Evolutionary conservation across 306 rosid species (phyloP).

Genomic region (Hippophae gyantsensis): DNA sequence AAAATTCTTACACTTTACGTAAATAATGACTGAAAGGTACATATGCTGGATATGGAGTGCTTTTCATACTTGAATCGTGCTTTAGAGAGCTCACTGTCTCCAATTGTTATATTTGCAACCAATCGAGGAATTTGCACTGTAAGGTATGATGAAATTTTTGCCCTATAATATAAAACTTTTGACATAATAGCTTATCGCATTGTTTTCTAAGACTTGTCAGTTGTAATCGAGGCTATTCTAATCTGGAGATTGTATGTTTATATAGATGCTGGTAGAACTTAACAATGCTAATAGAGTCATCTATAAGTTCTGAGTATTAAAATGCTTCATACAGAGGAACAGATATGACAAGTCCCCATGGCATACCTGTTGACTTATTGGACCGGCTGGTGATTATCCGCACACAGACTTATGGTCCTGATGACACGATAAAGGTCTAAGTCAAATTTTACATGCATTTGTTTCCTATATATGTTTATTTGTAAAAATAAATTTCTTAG

Average conservation of each 20-base stretch:
- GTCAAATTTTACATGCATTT: background rate
- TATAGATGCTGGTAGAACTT: background rate
- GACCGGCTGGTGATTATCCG: slow-evolving; percentile 84
- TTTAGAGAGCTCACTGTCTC: slow-evolving; percentile 90
- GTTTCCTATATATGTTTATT: background rate
- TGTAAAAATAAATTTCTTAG: background rate
- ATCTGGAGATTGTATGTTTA: background rate
- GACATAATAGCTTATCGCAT: background rate
- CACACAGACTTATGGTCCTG: slow-evolving; percentile 74
- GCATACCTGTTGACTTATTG: slow-evolving; percentile 89
- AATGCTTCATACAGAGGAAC: slow-evolving; percentile 53
- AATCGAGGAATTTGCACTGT: slow-evolving; percentile 94
- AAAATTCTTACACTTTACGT: slow-evolving; percentile 5
- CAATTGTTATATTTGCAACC: slow-evolving; percentile 93
- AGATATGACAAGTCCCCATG: slow-evolving; percentile 95
- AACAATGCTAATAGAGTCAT: background rate
- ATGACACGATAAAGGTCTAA: slow-evolving; percentile 85
- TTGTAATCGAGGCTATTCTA: background rate
- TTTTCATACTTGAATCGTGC: slow-evolving; percentile 94
- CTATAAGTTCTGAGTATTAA: slow-evolving; percentile 14
- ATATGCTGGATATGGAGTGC: slow-evolving; percentile 95
- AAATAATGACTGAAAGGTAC: slow-evolving; percentile 50
- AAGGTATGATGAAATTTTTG: slow-evolving; percentile 52
- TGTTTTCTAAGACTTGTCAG: background rate
- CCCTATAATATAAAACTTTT: background rate